Evolutionary conservation across 495 filamentous ascomycete genomes (phyloP), one percentile per base, ranked within the genome.

Genomic region (Neurospora discreta): DNA sequence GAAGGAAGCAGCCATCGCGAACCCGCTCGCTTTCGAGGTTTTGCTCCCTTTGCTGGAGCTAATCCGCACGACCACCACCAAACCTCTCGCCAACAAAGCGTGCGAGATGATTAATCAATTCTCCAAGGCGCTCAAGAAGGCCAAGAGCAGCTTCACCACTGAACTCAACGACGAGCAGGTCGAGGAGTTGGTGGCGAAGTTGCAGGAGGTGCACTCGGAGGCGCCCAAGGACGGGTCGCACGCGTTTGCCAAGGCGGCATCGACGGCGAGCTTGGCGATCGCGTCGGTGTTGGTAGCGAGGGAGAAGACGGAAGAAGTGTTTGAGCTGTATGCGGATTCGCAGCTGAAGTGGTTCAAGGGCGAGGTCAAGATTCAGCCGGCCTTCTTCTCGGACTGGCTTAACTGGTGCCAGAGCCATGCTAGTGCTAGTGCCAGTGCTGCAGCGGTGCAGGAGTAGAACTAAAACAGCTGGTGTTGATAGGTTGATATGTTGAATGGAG

Each of bases 61-160:
- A 26, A 75, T 83, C 13, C 81, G 81, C 68, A 81, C 77, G 3
- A 92, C 92, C 0, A 87, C 84, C 15, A 89, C 87, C 71, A 92
- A 92, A 78, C 85, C 90, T 60, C 85, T 97, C 39, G 85, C 89
- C 6, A 89, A 91, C 41, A 94, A 92, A 77, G 91, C 92, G 0
- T 87, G 85, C 73, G 82, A 83, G 5, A 85, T 93, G 26, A 84
- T 99, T 42, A 85, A 87, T 42, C 85, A 87, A 72, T 92, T 92
- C 79, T 86, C 90, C n/a, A 91, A 90, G 75, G 78, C 86, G 11
- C 88, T 89, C 75, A 93, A 91, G 82, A 89, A 87, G 78, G 80
- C 78, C 5, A 77, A 80, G 46, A 70, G 69, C 74, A 69, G 58
- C 68, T 42, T 74, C 18, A 78, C 78, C 39, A 44, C 18, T 10